Evolutionary conservation across 2,329 filamentous ascomycete species (phyloP).

Genomic region (Ophiostoma triangulosporum): DNA sequence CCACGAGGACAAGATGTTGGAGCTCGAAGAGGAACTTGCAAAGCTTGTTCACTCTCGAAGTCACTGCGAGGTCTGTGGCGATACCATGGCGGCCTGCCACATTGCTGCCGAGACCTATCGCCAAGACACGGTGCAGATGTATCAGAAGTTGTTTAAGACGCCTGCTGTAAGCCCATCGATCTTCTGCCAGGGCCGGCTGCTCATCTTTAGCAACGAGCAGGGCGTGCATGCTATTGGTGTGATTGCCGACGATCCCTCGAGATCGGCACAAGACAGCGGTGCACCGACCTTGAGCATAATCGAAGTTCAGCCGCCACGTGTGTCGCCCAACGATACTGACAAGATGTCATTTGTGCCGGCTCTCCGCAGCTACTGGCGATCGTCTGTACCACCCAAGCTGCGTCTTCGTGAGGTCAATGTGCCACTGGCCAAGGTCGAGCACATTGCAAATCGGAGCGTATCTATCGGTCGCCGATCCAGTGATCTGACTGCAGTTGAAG

Average conservation of each 20-base stretch:
- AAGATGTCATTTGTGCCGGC: slow-evolving; percentile 67
- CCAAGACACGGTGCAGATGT: slow-evolving; percentile 66
- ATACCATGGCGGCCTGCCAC: slow-evolving; percentile 68
- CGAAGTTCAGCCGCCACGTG: slow-evolving; percentile 57
- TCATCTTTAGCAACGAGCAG: slow-evolving; percentile 68
- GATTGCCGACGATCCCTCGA: slow-evolving; percentile 34
- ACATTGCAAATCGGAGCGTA: slow-evolving; percentile 55
- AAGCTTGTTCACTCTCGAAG: slow-evolving; percentile 66
- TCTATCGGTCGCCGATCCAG: not conserved
- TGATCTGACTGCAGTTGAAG: slow-evolving; percentile 23
- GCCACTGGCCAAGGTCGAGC: slow-evolving; percentile 67
- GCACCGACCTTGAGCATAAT: slow-evolving; percentile 63
- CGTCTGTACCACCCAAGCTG: slow-evolving; percentile 55
- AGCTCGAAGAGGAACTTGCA: slow-evolving; percentile 81
- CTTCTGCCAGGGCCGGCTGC: slow-evolving; percentile 59
- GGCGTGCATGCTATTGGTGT: slow-evolving; percentile 73
- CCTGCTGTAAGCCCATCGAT: slow-evolving; percentile 62
- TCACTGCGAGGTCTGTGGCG: slow-evolving; percentile 67
- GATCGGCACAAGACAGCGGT: slow-evolving; percentile 39
- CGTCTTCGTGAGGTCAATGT: slow-evolving; percentile 55
- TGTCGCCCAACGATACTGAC: slow-evolving; percentile 66
- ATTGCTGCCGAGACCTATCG: slow-evolving; percentile 69
- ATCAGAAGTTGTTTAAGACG: slow-evolving; percentile 63
- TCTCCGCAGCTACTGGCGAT: slow-evolving; percentile 51
- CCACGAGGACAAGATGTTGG: slow-evolving; percentile 85